Conservation (phyloP, 2,329 filamentous ascomycete species). For the Chaetothyriales sp. region DNA sequence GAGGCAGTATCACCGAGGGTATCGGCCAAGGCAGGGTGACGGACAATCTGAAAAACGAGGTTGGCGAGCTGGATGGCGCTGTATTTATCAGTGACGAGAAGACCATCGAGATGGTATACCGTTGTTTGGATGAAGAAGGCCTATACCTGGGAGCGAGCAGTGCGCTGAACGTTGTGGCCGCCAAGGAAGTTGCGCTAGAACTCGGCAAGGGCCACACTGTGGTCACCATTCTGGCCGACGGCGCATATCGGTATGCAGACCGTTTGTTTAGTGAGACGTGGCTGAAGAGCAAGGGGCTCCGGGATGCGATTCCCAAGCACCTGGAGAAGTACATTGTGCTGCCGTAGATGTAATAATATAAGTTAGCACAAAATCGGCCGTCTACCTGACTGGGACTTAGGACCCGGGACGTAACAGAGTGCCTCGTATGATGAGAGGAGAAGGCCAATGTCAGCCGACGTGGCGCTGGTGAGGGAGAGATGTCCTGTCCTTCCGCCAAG, state of each 20-base stretch:
- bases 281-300: conserved; percentile 71
- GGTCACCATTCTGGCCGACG: conserved; percentile 86
- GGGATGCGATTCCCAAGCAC: conserved; percentile 66
- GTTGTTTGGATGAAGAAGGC: conserved; percentile 89
- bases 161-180: conserved; percentile 85
- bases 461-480: no score
- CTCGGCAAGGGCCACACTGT: conserved; percentile 79
- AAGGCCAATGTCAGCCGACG: no score
- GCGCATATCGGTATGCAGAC: conserved; percentile 94
- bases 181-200: conserved; percentile 82
- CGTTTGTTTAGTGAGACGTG: conserved; percentile 82
- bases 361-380: neutral
- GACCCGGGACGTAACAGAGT: no score
- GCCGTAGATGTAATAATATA: conserved; percentile 28
- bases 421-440: no score
- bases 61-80: conserved; percentile 70
- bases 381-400: no score
- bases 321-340: conserved; percentile 90
- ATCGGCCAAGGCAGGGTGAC: conserved; percentile 94
- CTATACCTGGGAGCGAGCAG: conserved; percentile 90
- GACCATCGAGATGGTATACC: conserved; percentile 94
- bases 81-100: conserved; percentile 79
- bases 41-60: conserved; percentile 79
- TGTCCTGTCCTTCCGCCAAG: no score
- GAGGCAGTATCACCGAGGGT: conserved; percentile 88